A percentile compares a stretch with the other conserved stretches of the same genome.
Evolutionary conservation across 306 rosid genomes (phyloP).

Genomic region (Quercus agrifolia): DNA sequence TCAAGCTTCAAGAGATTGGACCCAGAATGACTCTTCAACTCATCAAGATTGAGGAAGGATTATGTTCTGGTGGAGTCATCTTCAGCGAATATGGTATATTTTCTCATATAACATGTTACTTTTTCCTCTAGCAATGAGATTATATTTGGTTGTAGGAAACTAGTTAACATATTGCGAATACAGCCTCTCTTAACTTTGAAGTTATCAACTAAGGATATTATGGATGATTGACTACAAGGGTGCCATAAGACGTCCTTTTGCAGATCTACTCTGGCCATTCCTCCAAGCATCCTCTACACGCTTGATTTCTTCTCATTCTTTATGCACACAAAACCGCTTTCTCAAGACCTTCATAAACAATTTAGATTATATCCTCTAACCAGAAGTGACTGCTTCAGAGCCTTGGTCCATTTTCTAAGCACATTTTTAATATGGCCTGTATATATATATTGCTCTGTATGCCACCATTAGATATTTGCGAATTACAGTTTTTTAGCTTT

Average conservation of each 20-base stretch:
- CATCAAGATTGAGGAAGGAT: constrained; percentile 76
- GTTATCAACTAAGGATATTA: background rate
- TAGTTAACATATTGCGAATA: background rate
- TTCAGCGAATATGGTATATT: constrained; percentile 72
- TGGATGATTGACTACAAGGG: background rate
- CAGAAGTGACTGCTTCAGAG: background rate
- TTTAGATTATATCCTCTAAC: background rate
- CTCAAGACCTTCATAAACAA: background rate
- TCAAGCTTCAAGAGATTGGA: constrained; percentile 95
- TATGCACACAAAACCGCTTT: background rate
- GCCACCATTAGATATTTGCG: background rate
- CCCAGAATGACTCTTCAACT: constrained; percentile 96
- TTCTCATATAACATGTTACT: background rate
- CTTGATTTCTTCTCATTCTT: background rate
- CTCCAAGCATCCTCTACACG: background rate
- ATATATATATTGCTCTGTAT: too few relatives aligned
- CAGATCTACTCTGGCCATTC: background rate
- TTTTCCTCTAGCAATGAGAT: background rate
- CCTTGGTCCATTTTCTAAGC: background rate
- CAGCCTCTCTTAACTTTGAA: background rate
- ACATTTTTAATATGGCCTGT: too few relatives aligned
- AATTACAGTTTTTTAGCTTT: background rate
- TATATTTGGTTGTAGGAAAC: background rate
- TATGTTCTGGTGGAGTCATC: constrained; percentile 80
- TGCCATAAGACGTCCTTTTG: background rate